Percentiles rank a stretch among this genome's conserved stretches.
These are phyloP conservation scores for maize (Zea mays) DNA, from an alignment of 176 grass and related monocot species.

Conservation along the genomic window Zm-B73-REFERENCE-NAM-5.0 NC_050100.1:110104001-110104500, in stretches of 20 bases:
- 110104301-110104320: not conserved
- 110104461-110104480: not conserved
- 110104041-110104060: constrained; percentile 73
- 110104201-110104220: not conserved
- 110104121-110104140: constrained; percentile 27
- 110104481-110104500: constrained; percentile 6
- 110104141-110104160: not conserved
- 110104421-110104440: not conserved
- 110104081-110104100: constrained; percentile 93
- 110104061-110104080: constrained; percentile 97
- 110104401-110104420: not conserved
- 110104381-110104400: not conserved
- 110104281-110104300: not conserved
- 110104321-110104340: not conserved
- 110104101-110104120: constrained; percentile 99
- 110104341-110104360: not conserved
- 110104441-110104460: not conserved
- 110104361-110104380: constrained; percentile 12
- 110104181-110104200: constrained; percentile 8
- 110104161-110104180: not conserved
- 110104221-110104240: constrained; percentile 1
- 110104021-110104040: constrained; percentile 27
- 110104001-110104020: not conserved
- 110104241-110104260: not conserved
- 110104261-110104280: not conserved